These are phyloP conservation scores for Aspergillus haitiensis DNA, from an alignment of 495 filamentous ascomycete species.

Conservation along the genomic window DNA sequence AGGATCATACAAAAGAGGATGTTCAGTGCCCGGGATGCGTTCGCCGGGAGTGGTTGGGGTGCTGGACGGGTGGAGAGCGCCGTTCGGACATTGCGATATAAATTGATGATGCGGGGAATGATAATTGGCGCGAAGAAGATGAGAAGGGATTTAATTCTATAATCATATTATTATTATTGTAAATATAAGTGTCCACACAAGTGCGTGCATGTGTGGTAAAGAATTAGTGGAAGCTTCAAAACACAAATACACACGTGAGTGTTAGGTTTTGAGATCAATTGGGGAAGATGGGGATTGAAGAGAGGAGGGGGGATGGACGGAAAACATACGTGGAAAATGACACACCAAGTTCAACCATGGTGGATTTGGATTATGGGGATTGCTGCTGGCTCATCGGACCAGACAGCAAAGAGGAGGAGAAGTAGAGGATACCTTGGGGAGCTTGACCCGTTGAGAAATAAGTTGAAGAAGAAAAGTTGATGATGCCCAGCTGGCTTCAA, in stretches of 20 bases:
- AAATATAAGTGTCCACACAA: too few species aligned
- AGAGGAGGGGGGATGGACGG: slow-evolving; percentile 4
- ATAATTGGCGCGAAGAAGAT: slow-evolving; percentile 86
- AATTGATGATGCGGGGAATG: slow-evolving; percentile 67
- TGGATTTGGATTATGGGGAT: background rate
- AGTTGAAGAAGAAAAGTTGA: background rate
- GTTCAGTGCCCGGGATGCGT: slow-evolving; percentile 53
- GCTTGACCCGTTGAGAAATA: background rate
- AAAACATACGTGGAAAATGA: slow-evolving; percentile 41
- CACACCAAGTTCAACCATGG: slow-evolving; percentile 36
- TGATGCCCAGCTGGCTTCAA: slow-evolving; percentile 18
- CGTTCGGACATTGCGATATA: slow-evolving; percentile 65
- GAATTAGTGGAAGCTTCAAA: background rate
- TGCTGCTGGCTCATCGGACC: slow-evolving; percentile 14
- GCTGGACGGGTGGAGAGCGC: slow-evolving; percentile 57
- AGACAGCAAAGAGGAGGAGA: background rate
- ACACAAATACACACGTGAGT: too few species aligned
- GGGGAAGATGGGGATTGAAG: background rate
- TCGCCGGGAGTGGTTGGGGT: slow-evolving; percentile 47
- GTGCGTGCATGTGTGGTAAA: slow-evolving; percentile 13
- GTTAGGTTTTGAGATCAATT: too few species aligned
- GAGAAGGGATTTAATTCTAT: slow-evolving; percentile 73
- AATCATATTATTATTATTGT: background rate
- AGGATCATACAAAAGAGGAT: slow-evolving; percentile 59
- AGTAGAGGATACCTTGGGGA: background rate